These are phyloP conservation scores for Aspergillus clavatus DNA, from an alignment of 2,329 filamentous ascomycete genomes.

Conservation along the genomic window DNA sequence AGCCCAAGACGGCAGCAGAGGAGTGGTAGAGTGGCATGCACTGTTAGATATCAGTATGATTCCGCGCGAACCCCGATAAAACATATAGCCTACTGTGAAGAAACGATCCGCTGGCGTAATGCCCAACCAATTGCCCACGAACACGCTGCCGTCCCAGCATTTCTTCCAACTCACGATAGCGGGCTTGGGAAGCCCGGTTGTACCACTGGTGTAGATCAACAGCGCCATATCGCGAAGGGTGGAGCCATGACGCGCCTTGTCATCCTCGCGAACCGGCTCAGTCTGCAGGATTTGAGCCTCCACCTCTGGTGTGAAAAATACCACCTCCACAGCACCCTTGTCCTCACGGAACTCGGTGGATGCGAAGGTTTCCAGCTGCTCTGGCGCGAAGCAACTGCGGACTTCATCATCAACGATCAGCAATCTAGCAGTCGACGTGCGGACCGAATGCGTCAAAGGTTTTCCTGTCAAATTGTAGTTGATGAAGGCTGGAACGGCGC, in stretches of 20 bases:
- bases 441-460: constrained; percentile 68
- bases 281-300: constrained; percentile 52
- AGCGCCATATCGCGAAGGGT: constrained; percentile 57
- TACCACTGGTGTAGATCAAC: constrained; percentile 81
- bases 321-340: constrained; percentile 51
- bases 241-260: constrained; percentile 52
- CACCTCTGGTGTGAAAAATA: constrained; percentile 57
- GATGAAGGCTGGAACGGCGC: constrained; percentile 77
- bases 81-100: constrained; percentile 61
- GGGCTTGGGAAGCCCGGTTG: constrained; percentile 77
- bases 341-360: constrained; percentile 39
- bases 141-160: constrained; percentile 49
- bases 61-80: background rate
- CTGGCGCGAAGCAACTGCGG: constrained; percentile 44
- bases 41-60: constrained; percentile 35
- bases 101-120: constrained; percentile 63
- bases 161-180: constrained; percentile 73
- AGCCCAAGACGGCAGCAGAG: constrained; percentile 67
- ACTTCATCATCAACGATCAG: constrained; percentile 68
- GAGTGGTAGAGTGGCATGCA: constrained; percentile 89
- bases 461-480: constrained; percentile 77
- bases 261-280: constrained; percentile 53
- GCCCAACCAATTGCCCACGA: constrained; percentile 53
- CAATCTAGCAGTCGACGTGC: constrained; percentile 60
- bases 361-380: constrained; percentile 39